These are phyloP conservation scores for Kwoniella shandongensis DNA, from an alignment of 768 basidiomycete genomes.

Conservation along the genomic window DNA sequence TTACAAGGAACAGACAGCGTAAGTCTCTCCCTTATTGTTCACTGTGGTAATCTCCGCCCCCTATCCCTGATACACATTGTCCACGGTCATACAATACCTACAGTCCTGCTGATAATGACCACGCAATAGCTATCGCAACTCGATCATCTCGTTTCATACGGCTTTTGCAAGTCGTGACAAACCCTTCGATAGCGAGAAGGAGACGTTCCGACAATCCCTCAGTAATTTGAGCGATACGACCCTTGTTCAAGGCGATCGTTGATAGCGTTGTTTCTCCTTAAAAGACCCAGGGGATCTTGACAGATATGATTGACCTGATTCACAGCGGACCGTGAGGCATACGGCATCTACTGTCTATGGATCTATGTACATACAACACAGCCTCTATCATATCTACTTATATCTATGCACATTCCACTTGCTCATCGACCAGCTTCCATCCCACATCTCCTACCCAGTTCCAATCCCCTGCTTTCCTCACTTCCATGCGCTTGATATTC, in stretches of 20 bases:
- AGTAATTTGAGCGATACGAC: slow-evolving; percentile 21
- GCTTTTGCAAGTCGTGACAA: slow-evolving; percentile 12
- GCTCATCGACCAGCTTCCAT: slow-evolving; percentile 17
- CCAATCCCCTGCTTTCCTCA: slow-evolving; percentile 16
- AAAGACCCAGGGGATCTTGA: no score
- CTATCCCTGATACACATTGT: no score
- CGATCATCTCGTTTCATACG: slow-evolving; percentile 32
- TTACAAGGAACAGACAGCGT: slow-evolving; percentile 29
- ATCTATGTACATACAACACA: neutral
- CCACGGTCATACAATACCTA: no score
- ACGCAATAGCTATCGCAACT: slow-evolving; percentile 26
- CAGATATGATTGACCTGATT: no score
- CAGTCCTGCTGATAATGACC: no score
- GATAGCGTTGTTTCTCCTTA: neutral
- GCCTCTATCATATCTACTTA: neutral
- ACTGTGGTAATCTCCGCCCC: no score
- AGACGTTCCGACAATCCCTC: slow-evolving; percentile 1
- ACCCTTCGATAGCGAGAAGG: neutral
- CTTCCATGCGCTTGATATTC: neutral
- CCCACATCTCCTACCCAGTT: slow-evolving; percentile 7
- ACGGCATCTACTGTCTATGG: neutral
- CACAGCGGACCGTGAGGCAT: no score
- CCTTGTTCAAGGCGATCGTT: slow-evolving; percentile 5
- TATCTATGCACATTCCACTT: neutral
- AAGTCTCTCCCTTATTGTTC: slow-evolving; percentile 1